These are phyloP conservation scores for Sporothrix pseudoabietina DNA, from an alignment of 2,329 filamentous ascomycete genomes.

Conservation along the genomic window DNA sequence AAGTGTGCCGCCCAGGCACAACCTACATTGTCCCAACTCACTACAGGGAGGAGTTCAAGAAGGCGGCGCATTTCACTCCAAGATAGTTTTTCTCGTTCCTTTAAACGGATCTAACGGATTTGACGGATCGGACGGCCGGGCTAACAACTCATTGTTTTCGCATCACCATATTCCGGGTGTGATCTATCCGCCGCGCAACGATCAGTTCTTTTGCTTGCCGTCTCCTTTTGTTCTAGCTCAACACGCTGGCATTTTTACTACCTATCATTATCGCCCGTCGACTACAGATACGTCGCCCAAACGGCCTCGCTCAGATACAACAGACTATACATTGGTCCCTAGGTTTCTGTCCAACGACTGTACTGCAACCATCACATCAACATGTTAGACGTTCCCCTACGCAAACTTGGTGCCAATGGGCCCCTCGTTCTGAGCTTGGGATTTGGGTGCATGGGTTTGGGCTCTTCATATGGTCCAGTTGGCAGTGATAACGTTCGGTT, in stretches of 20 bases:
- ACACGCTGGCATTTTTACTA: no score
- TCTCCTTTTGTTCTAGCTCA: no score
- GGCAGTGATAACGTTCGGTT: slow-evolving; percentile 44
- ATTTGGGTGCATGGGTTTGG: slow-evolving; percentile 49
- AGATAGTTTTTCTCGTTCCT: not conserved
- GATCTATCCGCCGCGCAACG: not conserved
- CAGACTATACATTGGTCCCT: not conserved
- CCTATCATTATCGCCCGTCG: no score
- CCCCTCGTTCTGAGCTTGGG: slow-evolving; percentile 49
- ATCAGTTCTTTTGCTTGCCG: no score
- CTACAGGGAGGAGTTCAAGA: not conserved
- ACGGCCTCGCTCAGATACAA: no score
- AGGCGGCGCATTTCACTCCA: not conserved
- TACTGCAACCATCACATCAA: not conserved
- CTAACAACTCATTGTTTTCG: not conserved
- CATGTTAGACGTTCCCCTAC: slow-evolving; percentile 39
- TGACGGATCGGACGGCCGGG: not conserved
- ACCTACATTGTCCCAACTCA: no score
- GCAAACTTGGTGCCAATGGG: slow-evolving; percentile 50
- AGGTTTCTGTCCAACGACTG: not conserved
- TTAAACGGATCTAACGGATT: no score
- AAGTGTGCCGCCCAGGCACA: no score
- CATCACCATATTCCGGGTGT: not conserved
- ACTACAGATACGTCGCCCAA: no score
- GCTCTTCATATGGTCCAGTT: slow-evolving; percentile 31